phyloP scores from a whole-genome alignment of 2,329 filamentous ascomycete genomes.

The Aspergillus quadrilineatus region DNA sequence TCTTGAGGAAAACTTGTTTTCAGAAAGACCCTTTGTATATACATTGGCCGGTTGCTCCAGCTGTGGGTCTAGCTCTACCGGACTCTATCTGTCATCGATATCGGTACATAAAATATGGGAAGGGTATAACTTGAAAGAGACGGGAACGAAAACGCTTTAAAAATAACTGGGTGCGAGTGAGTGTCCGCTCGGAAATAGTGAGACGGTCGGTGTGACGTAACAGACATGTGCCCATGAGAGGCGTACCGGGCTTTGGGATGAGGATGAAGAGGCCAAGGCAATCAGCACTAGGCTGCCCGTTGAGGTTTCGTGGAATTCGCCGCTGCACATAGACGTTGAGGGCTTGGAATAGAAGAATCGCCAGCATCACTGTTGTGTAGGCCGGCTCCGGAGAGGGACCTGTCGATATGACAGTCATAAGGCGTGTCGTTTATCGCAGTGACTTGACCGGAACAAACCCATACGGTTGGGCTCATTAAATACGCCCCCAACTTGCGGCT shows the following conservation, averaged over 20 bases:
- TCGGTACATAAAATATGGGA: conserved; percentile 14
- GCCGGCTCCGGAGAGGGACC: too few relatives aligned
- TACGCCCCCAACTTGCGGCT: too few relatives aligned
- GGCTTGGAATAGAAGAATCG: too few relatives aligned
- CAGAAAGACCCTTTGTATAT: neutral
- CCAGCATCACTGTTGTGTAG: too few relatives aligned
- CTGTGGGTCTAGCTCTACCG: conserved; percentile 16
- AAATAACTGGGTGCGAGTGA: neutral
- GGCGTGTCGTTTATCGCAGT: too few relatives aligned
- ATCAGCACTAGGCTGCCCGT: neutral
- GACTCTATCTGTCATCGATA: conserved; percentile 13
- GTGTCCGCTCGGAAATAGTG: neutral
- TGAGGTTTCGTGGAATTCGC: too few relatives aligned
- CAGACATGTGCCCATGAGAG: neutral
- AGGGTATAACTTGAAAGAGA: conserved; percentile 14
- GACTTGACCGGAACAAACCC: too few relatives aligned
- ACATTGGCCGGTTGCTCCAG: conserved; percentile 5
- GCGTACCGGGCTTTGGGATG: neutral
- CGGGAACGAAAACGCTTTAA: neutral
- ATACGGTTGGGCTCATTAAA: too few relatives aligned
- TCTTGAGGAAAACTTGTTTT: neutral
- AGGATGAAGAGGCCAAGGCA: neutral
- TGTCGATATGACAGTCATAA: too few relatives aligned
- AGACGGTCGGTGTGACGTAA: too few relatives aligned
- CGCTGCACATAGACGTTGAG: neutral